Evolutionary conservation across 805 yeast species (phyloP), one percentile per base, ranked within the genome.

Genomic region (Kodamaea hsintzibuensis): DNA sequence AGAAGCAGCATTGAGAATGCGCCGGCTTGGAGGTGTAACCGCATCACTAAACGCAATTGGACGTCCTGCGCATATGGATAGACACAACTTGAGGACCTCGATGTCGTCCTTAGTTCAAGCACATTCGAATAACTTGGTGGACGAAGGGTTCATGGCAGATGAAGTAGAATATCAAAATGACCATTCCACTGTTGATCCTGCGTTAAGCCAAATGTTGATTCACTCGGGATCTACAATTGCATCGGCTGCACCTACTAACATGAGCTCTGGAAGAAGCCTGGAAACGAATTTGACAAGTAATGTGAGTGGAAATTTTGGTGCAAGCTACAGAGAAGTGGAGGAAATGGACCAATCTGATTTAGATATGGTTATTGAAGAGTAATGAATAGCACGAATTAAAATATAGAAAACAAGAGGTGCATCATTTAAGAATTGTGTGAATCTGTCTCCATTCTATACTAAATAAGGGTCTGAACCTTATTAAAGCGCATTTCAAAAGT

Each of bases 141-240:
- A 72, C 48, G 80, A 76, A 49, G 80, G 77, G 6, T 76, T 75
- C 53, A 76, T 76, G 80, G 80, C 80, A 1, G 78, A 72, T 39
- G 81, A 76, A 25, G 80, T 75, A 9, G 80, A 76, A 54, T 75
- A 76, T 54, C 79, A 74, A 57, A 66, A 70, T 48, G 79, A 74
- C 55, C 78, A 74, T 57, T 56, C 69, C 47, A 46, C 66, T 27
- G 56, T 58, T 53, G 59, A 62, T 33, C 62, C 61, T 38, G 49
- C 55, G 47, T 47, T 53, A 52, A 43, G 44, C 53, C 54, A 54
- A 57, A 59, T 69, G 60, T 46, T 69, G 59, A 52, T 48, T 18
- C 57, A 50, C 38, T 46, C 57, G 2, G 50, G 40, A 7, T 17
- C 50, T 7, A 45, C 49, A 25, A 50, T 19, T 9, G 42, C 42